phyloP scores from a whole-genome alignment of 2,329 filamentous ascomycete genomes.

The Sporothrix inflata region DNA sequence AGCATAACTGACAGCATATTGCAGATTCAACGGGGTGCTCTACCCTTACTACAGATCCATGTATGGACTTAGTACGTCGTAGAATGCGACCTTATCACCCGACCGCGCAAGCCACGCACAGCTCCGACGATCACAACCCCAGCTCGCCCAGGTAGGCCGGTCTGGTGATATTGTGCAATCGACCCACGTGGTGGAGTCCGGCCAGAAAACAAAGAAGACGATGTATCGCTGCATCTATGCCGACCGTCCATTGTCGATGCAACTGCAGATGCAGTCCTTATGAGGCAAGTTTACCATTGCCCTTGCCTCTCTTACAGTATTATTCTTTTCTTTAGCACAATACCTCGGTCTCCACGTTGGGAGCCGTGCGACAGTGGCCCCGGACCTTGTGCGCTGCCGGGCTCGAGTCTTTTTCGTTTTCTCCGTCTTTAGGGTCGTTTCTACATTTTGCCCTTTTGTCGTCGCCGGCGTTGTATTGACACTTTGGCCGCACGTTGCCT shows the following conservation, averaged over 20 bases:
- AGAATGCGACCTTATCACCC: not conserved
- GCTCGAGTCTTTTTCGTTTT: not conserved
- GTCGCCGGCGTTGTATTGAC: not conserved
- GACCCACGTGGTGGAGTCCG: conserved; percentile 18
- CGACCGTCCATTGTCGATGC: not conserved
- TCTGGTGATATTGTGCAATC: conserved; percentile 13
- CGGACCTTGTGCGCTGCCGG: not conserved
- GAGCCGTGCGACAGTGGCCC: not conserved
- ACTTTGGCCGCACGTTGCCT: conserved; percentile 1
- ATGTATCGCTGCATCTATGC: not conserved
- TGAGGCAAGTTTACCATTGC: not conserved
- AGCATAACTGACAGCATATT: not conserved
- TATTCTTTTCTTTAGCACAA: not conserved
- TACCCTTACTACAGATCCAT: not conserved
- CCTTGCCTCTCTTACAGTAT: not conserved
- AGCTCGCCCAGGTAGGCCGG: not conserved
- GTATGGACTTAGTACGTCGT: not conserved
- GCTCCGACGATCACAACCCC: not conserved
- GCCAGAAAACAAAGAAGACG: not conserved
- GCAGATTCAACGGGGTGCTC: not conserved
- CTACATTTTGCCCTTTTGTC: not conserved
- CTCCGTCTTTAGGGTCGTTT: not conserved
- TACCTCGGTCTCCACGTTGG: not conserved
- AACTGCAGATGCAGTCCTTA: not conserved
- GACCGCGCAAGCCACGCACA: not conserved